Conservation (phyloP, 2,329 filamentous ascomycete genomes). For the Penicillium sp. region DNA sequence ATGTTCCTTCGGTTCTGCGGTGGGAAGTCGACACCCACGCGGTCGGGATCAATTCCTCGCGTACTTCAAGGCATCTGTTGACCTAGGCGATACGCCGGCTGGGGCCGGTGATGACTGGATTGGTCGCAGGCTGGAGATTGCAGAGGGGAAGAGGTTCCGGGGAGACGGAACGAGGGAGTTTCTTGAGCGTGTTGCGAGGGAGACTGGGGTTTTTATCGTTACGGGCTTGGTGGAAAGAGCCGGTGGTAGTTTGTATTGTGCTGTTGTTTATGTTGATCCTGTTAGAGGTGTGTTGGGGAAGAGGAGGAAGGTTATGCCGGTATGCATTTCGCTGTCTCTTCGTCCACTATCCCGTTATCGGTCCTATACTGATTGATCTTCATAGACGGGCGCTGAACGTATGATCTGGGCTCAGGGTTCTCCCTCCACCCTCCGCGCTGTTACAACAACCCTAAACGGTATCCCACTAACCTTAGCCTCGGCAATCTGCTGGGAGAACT, state of each 20-base stretch:
- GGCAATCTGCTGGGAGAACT: constrained; percentile 95
- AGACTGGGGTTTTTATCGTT: constrained; percentile 65
- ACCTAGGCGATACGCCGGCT: neutral
- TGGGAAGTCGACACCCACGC: constrained; percentile 64
- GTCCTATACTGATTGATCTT: neutral
- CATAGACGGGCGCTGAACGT: neutral
- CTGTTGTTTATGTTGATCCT: constrained; percentile 78
- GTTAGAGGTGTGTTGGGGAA: constrained; percentile 71
- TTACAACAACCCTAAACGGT: constrained; percentile 74
- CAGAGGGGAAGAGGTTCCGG: neutral
- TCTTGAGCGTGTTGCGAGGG: neutral
- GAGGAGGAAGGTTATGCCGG: constrained; percentile 86
- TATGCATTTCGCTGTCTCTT: constrained; percentile 37
- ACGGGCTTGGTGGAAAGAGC: constrained; percentile 76
- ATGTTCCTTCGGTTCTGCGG: constrained; percentile 68
- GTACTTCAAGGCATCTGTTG: constrained; percentile 46
- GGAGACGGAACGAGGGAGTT: neutral
- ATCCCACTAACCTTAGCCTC: constrained; percentile 75
- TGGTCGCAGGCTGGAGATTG: neutral
- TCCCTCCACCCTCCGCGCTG: constrained; percentile 71
- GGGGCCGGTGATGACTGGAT: constrained; percentile 1
- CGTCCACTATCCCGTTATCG: neutral
- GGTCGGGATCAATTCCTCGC: constrained; percentile 80
- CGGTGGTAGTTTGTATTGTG: constrained; percentile 80
- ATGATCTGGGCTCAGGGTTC: constrained; percentile 50